Evolutionary conservation across 306 rosid genomes (phyloP).

Genomic region (Nissolia schottii): DNA sequence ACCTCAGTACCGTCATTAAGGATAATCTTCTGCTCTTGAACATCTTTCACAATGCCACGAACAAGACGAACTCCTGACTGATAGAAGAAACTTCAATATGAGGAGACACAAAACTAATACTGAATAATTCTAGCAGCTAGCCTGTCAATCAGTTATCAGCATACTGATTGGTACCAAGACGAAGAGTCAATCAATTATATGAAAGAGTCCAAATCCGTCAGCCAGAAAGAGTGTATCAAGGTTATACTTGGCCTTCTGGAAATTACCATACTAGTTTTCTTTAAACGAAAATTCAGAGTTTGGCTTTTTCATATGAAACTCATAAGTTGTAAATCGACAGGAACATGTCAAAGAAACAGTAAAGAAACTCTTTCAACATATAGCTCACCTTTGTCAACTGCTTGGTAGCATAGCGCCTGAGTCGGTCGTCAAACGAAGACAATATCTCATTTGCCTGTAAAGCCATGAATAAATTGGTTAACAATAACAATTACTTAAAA

Average conservation of each 20-base stretch:
- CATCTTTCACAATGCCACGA: constrained; percentile 87
- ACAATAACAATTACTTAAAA: constrained; percentile 2
- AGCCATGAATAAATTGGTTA: constrained; percentile 32
- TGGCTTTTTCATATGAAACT: background rate
- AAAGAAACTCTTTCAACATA: background rate
- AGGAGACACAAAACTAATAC: background rate
- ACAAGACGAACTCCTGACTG: constrained; percentile 99
- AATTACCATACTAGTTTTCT: background rate
- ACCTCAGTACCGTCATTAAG: constrained; percentile 93
- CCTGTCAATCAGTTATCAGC: background rate
- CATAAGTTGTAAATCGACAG: constrained; percentile 4
- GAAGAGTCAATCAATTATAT: background rate
- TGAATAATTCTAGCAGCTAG: background rate
- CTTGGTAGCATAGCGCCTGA: constrained; percentile 74
- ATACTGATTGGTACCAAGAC: background rate
- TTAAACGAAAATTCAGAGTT: background rate
- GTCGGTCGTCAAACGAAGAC: constrained; percentile 86
- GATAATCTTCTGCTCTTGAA: constrained; percentile 58
- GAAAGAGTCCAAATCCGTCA: background rate
- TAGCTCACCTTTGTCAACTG: constrained; percentile 81
- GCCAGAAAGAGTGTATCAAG: background rate
- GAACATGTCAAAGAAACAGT: constrained; percentile 11
- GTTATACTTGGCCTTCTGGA: background rate
- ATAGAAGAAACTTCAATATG: constrained; percentile 30
- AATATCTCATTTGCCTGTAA: constrained; percentile 87